Evolutionary conservation across 257 asterid genomes (phyloP).

Genomic region (Craterostigma plantagineum): DNA sequence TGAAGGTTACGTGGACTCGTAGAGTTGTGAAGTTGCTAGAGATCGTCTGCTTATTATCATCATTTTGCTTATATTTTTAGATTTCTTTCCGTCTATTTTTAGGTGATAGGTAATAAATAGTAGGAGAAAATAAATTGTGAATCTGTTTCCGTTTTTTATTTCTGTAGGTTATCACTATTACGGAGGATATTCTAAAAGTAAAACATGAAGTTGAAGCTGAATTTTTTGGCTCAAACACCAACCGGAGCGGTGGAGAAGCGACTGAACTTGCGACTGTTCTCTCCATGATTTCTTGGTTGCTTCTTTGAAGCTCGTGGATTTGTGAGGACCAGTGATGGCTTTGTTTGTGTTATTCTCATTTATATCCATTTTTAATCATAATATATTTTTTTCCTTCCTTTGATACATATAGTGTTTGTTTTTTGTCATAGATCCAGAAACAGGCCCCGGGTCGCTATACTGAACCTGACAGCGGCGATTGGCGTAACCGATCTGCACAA

Average conservation of each 20-base stretch:
- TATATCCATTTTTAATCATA: background rate
- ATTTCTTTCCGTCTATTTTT: too few species aligned
- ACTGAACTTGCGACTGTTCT: slow-evolving; percentile 18
- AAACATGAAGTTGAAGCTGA: slow-evolving; percentile 81
- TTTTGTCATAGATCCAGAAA: background rate
- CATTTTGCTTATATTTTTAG: too few species aligned
- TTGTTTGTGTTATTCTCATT: background rate
- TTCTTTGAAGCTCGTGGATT: background rate
- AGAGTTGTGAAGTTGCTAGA: background rate
- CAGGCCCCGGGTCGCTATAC: slow-evolving; percentile 39
- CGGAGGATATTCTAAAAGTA: slow-evolving; percentile 54
- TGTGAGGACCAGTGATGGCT: background rate
- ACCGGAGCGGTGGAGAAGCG: slow-evolving; percentile 52
- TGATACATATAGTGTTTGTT: background rate
- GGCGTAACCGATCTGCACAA: slow-evolving; percentile 34
- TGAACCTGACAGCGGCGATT: slow-evolving; percentile 45
- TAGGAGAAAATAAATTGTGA: too few species aligned
- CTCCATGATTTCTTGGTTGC: background rate
- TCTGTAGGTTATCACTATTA: slow-evolving; percentile 31
- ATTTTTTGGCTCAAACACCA: slow-evolving; percentile 54
- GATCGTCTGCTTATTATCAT: too few species aligned
- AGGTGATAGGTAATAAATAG: too few species aligned
- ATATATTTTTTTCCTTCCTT: slow-evolving; percentile 1
- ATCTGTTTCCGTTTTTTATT: too few species aligned
- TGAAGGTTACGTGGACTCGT: too few species aligned